phyloP scores from a whole-genome alignment of 2,329 filamentous ascomycete species.

The Fusarium camptoceras region DNA sequence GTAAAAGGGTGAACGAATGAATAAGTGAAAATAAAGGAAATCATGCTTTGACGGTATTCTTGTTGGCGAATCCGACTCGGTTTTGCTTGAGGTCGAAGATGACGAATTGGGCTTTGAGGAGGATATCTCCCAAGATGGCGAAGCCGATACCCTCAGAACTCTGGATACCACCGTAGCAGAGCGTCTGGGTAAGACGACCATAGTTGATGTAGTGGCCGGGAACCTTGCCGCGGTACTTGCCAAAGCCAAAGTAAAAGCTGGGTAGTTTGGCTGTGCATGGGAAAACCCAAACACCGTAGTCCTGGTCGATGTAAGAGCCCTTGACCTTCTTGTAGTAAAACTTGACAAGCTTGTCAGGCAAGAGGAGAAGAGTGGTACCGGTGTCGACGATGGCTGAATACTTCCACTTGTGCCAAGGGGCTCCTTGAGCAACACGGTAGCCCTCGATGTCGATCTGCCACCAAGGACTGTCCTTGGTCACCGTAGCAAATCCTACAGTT shows the following conservation, averaged over 20 bases:
- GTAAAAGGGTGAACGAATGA: neutral
- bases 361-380: conserved; percentile 74
- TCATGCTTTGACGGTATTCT: conserved; percentile 39
- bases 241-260: conserved; percentile 53
- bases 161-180: conserved; percentile 56
- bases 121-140: conserved; percentile 55
- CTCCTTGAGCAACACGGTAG: conserved; percentile 62
- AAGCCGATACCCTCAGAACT: conserved; percentile 52
- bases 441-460: conserved; percentile 71
- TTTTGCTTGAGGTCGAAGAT: conserved; percentile 53
- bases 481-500: conserved; percentile 64
- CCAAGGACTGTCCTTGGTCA: conserved; percentile 66
- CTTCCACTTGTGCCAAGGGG: conserved; percentile 44
- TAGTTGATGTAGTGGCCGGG: conserved; percentile 56
- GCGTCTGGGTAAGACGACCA: conserved; percentile 40
- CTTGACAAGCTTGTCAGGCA: conserved; percentile 63
- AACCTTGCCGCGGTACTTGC: conserved; percentile 50
- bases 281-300: conserved; percentile 68
- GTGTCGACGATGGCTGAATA: conserved; percentile 74
- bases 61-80: conserved; percentile 56
- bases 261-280: conserved; percentile 65
- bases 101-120: conserved; percentile 60
- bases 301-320: conserved; percentile 59
- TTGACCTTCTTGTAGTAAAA: conserved; percentile 70
- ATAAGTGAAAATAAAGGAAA: neutral